Conservation (phyloP, 768 basidiomycete species). For the Saitozyma podzolica region DNA sequence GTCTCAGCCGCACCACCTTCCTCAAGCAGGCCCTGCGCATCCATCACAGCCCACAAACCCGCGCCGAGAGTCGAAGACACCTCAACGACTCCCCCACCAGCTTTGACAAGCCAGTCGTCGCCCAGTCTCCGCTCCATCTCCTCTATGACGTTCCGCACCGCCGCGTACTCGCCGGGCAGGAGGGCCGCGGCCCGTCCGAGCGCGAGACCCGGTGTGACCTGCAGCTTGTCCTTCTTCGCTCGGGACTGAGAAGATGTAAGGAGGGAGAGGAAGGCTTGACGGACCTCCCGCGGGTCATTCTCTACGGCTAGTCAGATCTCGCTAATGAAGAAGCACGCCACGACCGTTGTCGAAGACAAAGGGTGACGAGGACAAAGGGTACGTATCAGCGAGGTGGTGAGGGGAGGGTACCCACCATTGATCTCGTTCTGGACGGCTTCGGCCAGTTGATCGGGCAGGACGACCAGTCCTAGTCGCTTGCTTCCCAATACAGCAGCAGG, state of each 20-base stretch:
- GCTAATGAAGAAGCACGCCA: not conserved
- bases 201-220: slow-evolving; percentile 13
- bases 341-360: not conserved
- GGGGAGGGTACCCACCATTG: slow-evolving; percentile 31
- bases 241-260: slow-evolving; percentile 3
- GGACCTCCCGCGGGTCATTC: slow-evolving; percentile 22
- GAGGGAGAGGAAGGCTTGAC: slow-evolving; percentile 27
- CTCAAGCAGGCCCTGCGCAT: slow-evolving; percentile 6
- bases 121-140: slow-evolving; percentile 43
- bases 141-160: slow-evolving; percentile 41
- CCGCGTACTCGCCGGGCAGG: slow-evolving; percentile 48
- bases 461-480: slow-evolving; percentile 67
- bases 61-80: slow-evolving; percentile 42
- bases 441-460: slow-evolving; percentile 71
- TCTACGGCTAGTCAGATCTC: slow-evolving; percentile 13
- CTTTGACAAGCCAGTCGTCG: slow-evolving; percentile 30
- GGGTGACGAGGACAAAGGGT: not conserved
- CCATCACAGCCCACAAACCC: slow-evolving; percentile 36
- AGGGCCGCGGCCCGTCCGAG: slow-evolving; percentile 41
- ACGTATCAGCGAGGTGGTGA: not conserved
- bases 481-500: slow-evolving; percentile 82
- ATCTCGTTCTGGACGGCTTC: slow-evolving; percentile 68
- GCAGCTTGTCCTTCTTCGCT: not conserved
- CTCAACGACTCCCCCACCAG: slow-evolving; percentile 29
- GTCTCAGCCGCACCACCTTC: slow-evolving; percentile 3